Conservation (phyloP, 2,329 filamentous ascomycete genomes). For the Massarina eburnea region DNA sequence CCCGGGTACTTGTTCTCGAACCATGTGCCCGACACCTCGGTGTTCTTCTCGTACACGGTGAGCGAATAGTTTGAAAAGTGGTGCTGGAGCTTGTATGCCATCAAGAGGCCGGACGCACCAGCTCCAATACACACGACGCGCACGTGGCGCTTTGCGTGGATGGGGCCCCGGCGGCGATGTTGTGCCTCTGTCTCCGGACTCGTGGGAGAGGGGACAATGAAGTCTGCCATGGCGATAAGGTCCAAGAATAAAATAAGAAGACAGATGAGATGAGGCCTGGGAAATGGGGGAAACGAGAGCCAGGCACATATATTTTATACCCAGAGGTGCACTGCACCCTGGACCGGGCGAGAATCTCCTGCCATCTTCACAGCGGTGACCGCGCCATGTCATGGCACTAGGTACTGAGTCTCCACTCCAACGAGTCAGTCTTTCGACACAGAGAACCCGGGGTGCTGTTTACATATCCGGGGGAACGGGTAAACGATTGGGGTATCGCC, state of each 20-base stretch:
- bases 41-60: conserved; percentile 53
- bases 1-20: conserved; percentile 53
- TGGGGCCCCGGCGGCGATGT: conserved; percentile 30
- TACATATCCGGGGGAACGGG: conserved; percentile 1
- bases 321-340: neutral
- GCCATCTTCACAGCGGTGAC: neutral
- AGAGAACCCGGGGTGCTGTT: conserved; percentile 1
- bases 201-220: conserved; percentile 27
- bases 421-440: conserved; percentile 13
- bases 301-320: neutral
- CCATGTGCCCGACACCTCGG: conserved; percentile 54
- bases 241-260: neutral
- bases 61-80: conserved; percentile 48
- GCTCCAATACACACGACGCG: conserved; percentile 51
- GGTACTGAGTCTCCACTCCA: neutral
- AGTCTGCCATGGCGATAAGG: conserved; percentile 25
- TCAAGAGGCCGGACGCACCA: conserved; percentile 50
- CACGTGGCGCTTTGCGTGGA: conserved; percentile 40
- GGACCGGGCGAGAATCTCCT: neutral
- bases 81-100: conserved; percentile 53
- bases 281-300: neutral
- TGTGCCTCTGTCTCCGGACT: conserved; percentile 27
- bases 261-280: neutral
- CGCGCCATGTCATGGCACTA: neutral
- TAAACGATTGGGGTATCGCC: conserved; percentile 7